Percentiles rank a stretch among this genome's conserved stretches.
Evolutionary conservation across 1,139 yeast genomes (phyloP).

Genomic region (Lodderomyces theae): DNA sequence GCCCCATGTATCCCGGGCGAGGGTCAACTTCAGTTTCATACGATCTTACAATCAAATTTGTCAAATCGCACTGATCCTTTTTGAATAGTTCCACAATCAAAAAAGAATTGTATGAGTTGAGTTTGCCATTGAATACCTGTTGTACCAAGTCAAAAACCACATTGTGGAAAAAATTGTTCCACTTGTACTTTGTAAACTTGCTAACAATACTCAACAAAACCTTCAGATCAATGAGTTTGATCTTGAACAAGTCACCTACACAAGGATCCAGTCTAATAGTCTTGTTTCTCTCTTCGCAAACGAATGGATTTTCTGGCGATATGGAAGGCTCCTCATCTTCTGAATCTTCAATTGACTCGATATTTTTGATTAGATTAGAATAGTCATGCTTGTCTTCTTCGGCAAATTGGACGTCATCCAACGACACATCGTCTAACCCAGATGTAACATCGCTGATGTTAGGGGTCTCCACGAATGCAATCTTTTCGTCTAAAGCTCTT

Average conservation of each 20-base stretch:
- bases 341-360: slow-evolving; percentile 34
- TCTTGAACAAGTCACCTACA: slow-evolving; percentile 46
- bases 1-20: slow-evolving; percentile 50
- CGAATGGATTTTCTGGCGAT: slow-evolving; percentile 48
- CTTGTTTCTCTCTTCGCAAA: slow-evolving; percentile 36
- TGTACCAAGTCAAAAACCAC: slow-evolving; percentile 50
- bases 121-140: slow-evolving; percentile 48
- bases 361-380: slow-evolving; percentile 17
- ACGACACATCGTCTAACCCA: slow-evolving; percentile 39
- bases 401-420: slow-evolving; percentile 29
- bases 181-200: slow-evolving; percentile 40
- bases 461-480: slow-evolving; percentile 16
- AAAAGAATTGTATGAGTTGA: slow-evolving; percentile 48
- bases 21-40: slow-evolving; percentile 25
- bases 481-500: slow-evolving; percentile 34
- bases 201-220: slow-evolving; percentile 33
- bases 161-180: slow-evolving; percentile 52
- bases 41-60: slow-evolving; percentile 32
- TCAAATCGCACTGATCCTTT: slow-evolving; percentile 29
- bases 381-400: slow-evolving; percentile 12
- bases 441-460: slow-evolving; percentile 28
- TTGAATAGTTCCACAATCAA: slow-evolving; percentile 44
- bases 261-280: slow-evolving; percentile 35
- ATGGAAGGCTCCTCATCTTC: slow-evolving; percentile 49
- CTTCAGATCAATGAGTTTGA: slow-evolving; percentile 40